Percentiles rank a stretch among this genome's conserved stretches.
These are phyloP conservation scores for Annulohypoxylon nitens DNA, from an alignment of 495 filamentous ascomycete species.

Conservation along the genomic window DNA sequence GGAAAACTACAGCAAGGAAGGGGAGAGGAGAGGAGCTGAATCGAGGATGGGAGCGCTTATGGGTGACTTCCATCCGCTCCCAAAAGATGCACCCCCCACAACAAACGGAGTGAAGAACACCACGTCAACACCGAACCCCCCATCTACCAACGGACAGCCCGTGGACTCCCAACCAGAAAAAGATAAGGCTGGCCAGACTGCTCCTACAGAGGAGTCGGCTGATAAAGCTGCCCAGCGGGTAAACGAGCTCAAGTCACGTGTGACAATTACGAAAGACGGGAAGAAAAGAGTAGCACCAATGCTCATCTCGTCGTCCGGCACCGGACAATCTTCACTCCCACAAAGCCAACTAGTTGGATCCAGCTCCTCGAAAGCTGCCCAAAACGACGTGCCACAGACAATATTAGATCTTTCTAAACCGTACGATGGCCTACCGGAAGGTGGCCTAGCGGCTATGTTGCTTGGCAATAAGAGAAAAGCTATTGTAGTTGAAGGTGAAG, in stretches of 20 bases:
- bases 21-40: conserved; percentile 87
- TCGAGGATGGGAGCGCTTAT: conserved; percentile 97
- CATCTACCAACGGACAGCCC: conserved; percentile 56
- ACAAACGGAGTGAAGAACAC: conserved; percentile 59
- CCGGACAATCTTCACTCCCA: conserved; percentile 86
- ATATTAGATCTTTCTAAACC: conserved; percentile 94
- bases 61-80: conserved; percentile 75
- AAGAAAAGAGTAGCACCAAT: conserved; percentile 95
- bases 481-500: conserved; percentile 73
- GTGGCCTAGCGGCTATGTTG: conserved; percentile 85
- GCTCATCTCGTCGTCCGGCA: conserved; percentile 86
- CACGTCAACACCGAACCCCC: conserved; percentile 46
- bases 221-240: conserved; percentile 73
- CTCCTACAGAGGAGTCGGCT: conserved; percentile 60
- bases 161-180: conserved; percentile 52
- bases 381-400: conserved; percentile 82
- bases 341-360: conserved; percentile 85
- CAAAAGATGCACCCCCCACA: conserved; percentile 51
- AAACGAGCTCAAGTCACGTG: conserved; percentile 85
- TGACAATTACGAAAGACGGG: conserved; percentile 95
- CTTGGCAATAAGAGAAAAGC: conserved; percentile 94
- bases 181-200: conserved; percentile 54
- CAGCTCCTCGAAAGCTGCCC: conserved; percentile 67
- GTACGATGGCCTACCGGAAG: conserved; percentile 91
- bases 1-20: conserved; percentile 92